Conservation (phyloP, 2,329 filamentous ascomycete species). For the Pyrenochaeta sp. region DNA sequence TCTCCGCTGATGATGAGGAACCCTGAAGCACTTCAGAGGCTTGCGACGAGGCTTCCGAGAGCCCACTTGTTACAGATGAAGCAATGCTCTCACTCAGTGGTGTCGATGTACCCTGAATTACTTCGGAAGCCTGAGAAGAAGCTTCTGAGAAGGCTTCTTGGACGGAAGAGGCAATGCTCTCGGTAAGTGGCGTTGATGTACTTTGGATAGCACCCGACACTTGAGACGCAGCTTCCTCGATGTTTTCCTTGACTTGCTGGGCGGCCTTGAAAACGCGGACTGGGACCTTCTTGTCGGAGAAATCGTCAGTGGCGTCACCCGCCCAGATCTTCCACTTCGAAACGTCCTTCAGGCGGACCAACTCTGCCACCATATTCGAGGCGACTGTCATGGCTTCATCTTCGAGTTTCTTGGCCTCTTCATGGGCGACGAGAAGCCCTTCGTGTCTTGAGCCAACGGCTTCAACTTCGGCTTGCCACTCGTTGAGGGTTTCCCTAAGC, state of each 20-base stretch:
- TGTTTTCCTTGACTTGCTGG: conserved; percentile 51
- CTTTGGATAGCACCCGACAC: conserved; percentile 47
- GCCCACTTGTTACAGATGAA: conserved; percentile 48
- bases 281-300: conserved; percentile 72
- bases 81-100: conserved; percentile 43
- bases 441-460: conserved; percentile 77
- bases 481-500: conserved; percentile 80
- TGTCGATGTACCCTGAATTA: conserved; percentile 41
- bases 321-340: conserved; percentile 83
- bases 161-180: conserved; percentile 49
- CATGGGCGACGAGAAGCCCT: conserved; percentile 72
- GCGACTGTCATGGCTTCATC: conserved; percentile 82
- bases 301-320: conserved; percentile 78
- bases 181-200: conserved; percentile 40
- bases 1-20: conserved; percentile 20
- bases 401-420: conserved; percentile 74
- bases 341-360: conserved; percentile 82
- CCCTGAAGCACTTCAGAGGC: conserved; percentile 35
- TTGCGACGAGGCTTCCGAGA: conserved; percentile 43
- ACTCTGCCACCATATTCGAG: conserved; percentile 79
- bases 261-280: conserved; percentile 60
- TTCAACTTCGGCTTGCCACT: conserved; percentile 86
- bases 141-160: conserved; percentile 47
- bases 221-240: conserved; percentile 48
- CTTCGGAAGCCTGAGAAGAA: conserved; percentile 40